Evolutionary conservation across 2,329 filamentous ascomycete species (phyloP).

Genomic region (Akanthomyces muscarius): DNA sequence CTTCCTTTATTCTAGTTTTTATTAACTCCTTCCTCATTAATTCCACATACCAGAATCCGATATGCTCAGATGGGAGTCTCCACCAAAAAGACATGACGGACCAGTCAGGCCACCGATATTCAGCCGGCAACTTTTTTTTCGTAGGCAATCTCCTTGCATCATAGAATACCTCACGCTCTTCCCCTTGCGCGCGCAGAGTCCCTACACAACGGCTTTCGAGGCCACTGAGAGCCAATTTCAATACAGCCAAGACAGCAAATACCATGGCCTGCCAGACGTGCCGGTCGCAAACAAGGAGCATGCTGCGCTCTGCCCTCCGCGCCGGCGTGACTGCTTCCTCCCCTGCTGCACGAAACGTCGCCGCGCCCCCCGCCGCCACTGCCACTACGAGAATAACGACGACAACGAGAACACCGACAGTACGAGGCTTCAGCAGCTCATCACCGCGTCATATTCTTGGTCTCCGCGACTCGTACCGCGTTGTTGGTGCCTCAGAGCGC

Average conservation of each 20-base stretch:
- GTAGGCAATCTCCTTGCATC: slow-evolving; percentile 1
- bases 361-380: slow-evolving; percentile 7
- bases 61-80: background rate
- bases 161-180: background rate
- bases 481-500: slow-evolving; percentile 72
- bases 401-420: background rate
- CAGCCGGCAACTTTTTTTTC: slow-evolving; percentile 23
- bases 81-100: background rate
- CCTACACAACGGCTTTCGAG: background rate
- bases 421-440: slow-evolving; percentile 37
- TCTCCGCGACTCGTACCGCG: slow-evolving; percentile 58
- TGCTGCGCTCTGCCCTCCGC: slow-evolving; percentile 34
- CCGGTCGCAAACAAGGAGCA: slow-evolving; percentile 39
- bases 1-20: background rate
- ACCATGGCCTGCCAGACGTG: slow-evolving; percentile 49
- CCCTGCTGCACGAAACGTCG: slow-evolving; percentile 22
- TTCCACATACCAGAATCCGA: background rate
- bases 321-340: slow-evolving; percentile 25
- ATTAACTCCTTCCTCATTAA: background rate
- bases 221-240: background rate
- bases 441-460: slow-evolving; percentile 30
- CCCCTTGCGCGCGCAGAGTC: background rate
- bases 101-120: slow-evolving; percentile 21
- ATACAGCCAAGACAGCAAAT: background rate
- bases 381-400: background rate